Percentiles rank a stretch among this genome's conserved stretches.
phyloP scores from a whole-genome alignment of 768 basidiomycete genomes.

The Amanita rimosa region DNA sequence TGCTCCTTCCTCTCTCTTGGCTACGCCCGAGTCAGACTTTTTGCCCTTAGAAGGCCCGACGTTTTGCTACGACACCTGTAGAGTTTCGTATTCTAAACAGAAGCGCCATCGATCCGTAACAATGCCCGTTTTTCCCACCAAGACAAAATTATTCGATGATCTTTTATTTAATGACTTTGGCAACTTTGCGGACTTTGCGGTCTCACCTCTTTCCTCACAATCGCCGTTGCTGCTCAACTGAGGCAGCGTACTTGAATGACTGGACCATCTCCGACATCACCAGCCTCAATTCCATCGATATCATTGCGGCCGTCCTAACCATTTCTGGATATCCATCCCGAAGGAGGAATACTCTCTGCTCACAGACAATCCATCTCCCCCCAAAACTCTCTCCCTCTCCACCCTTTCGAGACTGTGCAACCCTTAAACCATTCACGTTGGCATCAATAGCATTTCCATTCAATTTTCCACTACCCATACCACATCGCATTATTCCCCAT shows the following conservation, averaged over 20 bases:
- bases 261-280: not conserved
- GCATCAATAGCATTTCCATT: not conserved
- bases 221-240: conserved; percentile 39
- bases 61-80: conserved; percentile 20
- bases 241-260: conserved; percentile 11
- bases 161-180: conserved; percentile 21
- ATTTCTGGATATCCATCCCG: not conserved
- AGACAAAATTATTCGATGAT: conserved; percentile 33
- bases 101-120: conserved; percentile 19
- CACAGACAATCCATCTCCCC: conserved; percentile 3
- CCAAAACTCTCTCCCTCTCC: conserved; percentile 11
- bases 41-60: conserved; percentile 27
- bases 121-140: conserved; percentile 23
- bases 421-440: conserved; percentile 10
- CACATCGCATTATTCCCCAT: not conserved
- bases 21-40: conserved; percentile 38
- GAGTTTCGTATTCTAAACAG: conserved; percentile 16
- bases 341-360: not conserved
- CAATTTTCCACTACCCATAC: not conserved
- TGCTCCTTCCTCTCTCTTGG: conserved; percentile 43
- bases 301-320: not conserved
- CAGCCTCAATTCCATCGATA: not conserved
- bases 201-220: conserved; percentile 30
- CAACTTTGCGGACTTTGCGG: conserved; percentile 12
- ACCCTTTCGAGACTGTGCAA: conserved; percentile 12